A percentile compares a stretch with the other conserved stretches of the same genome.
Evolutionary conservation across 768 basidiomycete genomes (phyloP).

Genomic region (Fomitopsis serialis): DNA sequence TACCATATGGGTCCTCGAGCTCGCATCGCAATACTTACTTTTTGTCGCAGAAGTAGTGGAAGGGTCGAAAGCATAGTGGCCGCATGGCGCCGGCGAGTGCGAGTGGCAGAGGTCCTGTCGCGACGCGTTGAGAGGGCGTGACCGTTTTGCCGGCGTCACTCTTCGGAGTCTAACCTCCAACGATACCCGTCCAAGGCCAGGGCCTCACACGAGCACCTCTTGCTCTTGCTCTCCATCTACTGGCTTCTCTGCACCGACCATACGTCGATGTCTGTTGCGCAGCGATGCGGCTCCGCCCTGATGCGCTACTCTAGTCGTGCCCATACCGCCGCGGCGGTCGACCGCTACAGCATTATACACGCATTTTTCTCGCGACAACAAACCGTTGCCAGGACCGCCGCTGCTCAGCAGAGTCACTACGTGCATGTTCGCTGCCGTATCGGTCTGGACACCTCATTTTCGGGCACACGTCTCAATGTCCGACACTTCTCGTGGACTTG

Average conservation of each 20-base stretch:
- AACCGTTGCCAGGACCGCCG: neutral
- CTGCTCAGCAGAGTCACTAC: neutral
- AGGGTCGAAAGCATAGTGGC: too few relatives aligned
- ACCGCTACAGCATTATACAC: slow-evolving; percentile 56
- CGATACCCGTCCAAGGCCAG: neutral
- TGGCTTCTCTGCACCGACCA: neutral
- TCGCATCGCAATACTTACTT: too few relatives aligned
- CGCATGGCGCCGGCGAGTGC: too few relatives aligned
- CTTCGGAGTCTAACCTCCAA: too few relatives aligned
- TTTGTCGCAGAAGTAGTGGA: too few relatives aligned
- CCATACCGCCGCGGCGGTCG: slow-evolving; percentile 29
- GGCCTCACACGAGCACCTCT: neutral
- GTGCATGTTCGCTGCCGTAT: neutral
- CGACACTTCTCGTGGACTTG: neutral
- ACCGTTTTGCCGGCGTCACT: neutral
- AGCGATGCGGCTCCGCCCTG: slow-evolving; percentile 4
- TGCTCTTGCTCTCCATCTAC: neutral
- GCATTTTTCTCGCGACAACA: slow-evolving; percentile 45
- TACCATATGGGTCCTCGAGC: too few relatives aligned
- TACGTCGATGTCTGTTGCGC: neutral
- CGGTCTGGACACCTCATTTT: neutral
- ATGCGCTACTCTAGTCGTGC: slow-evolving; percentile 13
- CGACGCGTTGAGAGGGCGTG: neutral
- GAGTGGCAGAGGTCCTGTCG: too few relatives aligned
- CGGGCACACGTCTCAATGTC: neutral